Evolutionary conservation across 2,329 filamentous ascomycete genomes (phyloP).

Genomic region (Sporothrix protearum): DNA sequence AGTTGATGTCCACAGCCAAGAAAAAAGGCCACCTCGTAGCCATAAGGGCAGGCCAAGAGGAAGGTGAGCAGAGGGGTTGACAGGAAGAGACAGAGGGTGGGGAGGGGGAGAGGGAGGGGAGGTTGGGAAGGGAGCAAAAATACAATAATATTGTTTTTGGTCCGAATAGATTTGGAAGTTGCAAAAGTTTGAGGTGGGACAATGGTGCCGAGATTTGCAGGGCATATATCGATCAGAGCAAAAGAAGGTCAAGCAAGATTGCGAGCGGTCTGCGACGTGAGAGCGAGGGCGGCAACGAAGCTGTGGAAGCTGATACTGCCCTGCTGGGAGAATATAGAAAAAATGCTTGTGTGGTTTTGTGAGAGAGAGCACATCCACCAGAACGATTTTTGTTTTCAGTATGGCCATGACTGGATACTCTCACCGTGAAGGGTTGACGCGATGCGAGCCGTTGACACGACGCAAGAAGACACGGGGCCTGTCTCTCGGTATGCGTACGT

Average conservation of each 20-base stretch:
- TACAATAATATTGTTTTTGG: slow-evolving; percentile 47
- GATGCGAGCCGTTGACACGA: neutral
- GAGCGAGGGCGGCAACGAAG: neutral
- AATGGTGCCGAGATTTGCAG: neutral
- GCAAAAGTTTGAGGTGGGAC: neutral
- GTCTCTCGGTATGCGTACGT: slow-evolving; percentile 5
- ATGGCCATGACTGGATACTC: slow-evolving; percentile 56
- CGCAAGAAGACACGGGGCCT: neutral
- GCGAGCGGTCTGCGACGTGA: slow-evolving; percentile 11
- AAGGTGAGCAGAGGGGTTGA: slow-evolving; percentile 29
- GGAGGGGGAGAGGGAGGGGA: slow-evolving; percentile 25
- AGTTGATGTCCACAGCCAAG: neutral
- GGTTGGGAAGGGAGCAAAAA: slow-evolving; percentile 52
- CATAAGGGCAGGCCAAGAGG: neutral
- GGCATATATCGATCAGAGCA: slow-evolving; percentile 18
- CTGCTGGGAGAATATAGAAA: slow-evolving; percentile 12
- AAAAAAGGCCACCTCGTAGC: slow-evolving; percentile 30
- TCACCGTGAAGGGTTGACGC: slow-evolving; percentile 55
- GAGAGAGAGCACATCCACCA: slow-evolving; percentile 60
- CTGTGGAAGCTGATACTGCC: neutral
- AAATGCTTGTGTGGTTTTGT: slow-evolving; percentile 40
- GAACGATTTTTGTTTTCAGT: slow-evolving; percentile 39
- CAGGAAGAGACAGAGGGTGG: neutral
- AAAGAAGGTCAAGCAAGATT: slow-evolving; percentile 17
- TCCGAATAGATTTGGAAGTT: slow-evolving; percentile 16